Conservation (phyloP, 1,284 basidiomycete genomes). For the Cutaneotrichosporon arboriforme region DNA sequence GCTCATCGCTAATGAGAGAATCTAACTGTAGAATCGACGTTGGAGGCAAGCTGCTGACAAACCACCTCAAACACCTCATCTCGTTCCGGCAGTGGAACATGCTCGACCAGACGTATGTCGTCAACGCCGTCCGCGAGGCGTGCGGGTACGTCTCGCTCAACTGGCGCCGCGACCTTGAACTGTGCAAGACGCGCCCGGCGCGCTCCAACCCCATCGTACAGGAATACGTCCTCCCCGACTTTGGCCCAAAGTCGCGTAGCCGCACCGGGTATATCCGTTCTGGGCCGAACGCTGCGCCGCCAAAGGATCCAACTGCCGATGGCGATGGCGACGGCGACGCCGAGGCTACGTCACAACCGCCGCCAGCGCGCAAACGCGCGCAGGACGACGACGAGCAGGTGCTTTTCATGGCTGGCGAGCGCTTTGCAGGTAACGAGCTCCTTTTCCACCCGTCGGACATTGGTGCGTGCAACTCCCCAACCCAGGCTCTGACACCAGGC, state of each 20-base stretch:
- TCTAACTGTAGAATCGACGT: constrained; percentile 67
- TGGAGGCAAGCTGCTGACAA: constrained; percentile 89
- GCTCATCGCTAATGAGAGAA: not conserved
- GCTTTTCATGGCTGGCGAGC: constrained; percentile 78
- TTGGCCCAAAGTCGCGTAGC: constrained; percentile 57
- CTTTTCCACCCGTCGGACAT: constrained; percentile 84
- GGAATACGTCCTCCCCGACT: constrained; percentile 85
- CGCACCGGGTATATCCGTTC: constrained; percentile 59
- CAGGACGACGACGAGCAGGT: constrained; percentile 62
- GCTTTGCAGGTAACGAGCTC: constrained; percentile 81
- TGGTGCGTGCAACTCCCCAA: constrained; percentile 54
- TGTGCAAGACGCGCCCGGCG: constrained; percentile 34
- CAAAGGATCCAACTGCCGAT: constrained; percentile 4
- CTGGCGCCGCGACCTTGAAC: constrained; percentile 68
- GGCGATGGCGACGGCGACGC: constrained; percentile 1
- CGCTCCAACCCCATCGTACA: constrained; percentile 63
- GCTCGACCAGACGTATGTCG: constrained; percentile 86
- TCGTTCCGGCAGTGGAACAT: constrained; percentile 96
- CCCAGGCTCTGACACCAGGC: constrained; percentile 50
- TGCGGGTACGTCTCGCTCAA: constrained; percentile 80
- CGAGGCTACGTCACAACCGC: not conserved
- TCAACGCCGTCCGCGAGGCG: constrained; percentile 80
- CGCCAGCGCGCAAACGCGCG: not conserved
- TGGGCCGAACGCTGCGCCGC: constrained; percentile 33
- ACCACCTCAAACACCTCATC: constrained; percentile 85